Conservation (phyloP, 192 early-diverging fungal genomes). For the Fimicolochytrium jonesii region DNA sequence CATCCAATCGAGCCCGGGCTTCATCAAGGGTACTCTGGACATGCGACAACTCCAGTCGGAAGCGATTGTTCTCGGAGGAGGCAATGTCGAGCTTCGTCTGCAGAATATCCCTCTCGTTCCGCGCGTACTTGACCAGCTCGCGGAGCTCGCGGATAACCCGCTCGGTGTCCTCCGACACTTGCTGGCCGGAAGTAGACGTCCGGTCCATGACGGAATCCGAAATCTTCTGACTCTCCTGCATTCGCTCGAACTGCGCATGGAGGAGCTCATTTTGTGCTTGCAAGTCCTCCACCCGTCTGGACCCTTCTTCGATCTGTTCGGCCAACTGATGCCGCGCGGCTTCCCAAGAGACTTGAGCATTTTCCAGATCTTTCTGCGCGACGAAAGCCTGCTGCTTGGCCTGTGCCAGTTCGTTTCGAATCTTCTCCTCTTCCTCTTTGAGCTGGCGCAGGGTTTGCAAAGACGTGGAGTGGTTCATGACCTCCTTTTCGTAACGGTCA, state of each 20-base stretch:
- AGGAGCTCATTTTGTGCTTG: conserved; percentile 67
- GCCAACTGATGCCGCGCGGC: conserved; percentile 36
- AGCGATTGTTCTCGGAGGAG: conserved; percentile 62
- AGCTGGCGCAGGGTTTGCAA: conserved; percentile 42
- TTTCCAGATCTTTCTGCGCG: conserved; percentile 44
- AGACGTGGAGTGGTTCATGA: conserved; percentile 57
- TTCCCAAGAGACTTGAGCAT: conserved; percentile 46
- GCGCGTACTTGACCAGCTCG: conserved; percentile 63
- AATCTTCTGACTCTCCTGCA: conserved; percentile 21
- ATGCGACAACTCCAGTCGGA: conserved; percentile 58
- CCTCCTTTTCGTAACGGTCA: conserved; percentile 66
- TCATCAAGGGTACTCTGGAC: conserved; percentile 68
- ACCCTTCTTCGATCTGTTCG: conserved; percentile 36
- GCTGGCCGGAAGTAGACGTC: neutral
- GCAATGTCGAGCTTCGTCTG: conserved; percentile 63
- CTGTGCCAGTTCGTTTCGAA: conserved; percentile 20
- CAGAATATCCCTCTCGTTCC: conserved; percentile 71
- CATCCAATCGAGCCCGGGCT: conserved; percentile 49
- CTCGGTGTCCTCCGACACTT: neutral
- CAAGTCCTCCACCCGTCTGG: conserved; percentile 51
- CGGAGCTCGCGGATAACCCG: conserved; percentile 17
- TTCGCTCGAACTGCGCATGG: conserved; percentile 65
- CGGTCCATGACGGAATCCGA: neutral
- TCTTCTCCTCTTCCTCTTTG: conserved; percentile 29
- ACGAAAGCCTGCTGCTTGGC: conserved; percentile 9